phyloP scores from a whole-genome alignment of 495 filamentous ascomycete species.

The Penicillium roqueforti region DNA sequence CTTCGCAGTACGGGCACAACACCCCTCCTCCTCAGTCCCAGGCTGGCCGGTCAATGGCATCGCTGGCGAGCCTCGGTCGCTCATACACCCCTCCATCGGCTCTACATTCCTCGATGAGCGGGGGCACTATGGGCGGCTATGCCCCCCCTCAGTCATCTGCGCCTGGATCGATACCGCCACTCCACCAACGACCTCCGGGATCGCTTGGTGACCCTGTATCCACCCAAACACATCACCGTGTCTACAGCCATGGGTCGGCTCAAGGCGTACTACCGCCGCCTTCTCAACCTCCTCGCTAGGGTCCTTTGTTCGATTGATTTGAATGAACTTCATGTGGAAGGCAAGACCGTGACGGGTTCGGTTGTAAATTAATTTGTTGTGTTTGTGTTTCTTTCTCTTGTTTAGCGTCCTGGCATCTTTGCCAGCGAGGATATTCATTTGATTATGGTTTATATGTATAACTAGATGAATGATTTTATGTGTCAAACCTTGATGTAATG shows the following conservation, averaged over 20 bases:
- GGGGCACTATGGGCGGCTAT: conserved; percentile 30
- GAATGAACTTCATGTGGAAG: not conserved
- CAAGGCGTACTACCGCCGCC: conserved; percentile 26
- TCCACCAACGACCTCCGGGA: conserved; percentile 35
- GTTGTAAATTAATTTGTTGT: conserved; percentile 13
- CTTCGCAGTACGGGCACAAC: conserved; percentile 33
- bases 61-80: conserved; percentile 32
- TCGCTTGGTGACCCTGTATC: conserved; percentile 22
- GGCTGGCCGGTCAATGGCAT: conserved; percentile 29
- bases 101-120: conserved; percentile 30
- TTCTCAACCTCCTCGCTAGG: conserved; percentile 34
- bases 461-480: conserved; percentile 27
- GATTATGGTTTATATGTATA: conserved; percentile 19
- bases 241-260: conserved; percentile 41
- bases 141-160: conserved; percentile 26
- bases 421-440: conserved; percentile 4
- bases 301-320: not conserved
- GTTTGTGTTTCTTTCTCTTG: not conserved
- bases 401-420: conserved; percentile 3
- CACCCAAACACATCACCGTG: conserved; percentile 36
- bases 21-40: conserved; percentile 37
- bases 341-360: not conserved
- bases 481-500: not conserved
- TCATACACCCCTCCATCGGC: conserved; percentile 41
- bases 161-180: conserved; percentile 28